Conservation (phyloP, 176 grass and related monocot genomes). For the Cenchrus americanus region DNA sequence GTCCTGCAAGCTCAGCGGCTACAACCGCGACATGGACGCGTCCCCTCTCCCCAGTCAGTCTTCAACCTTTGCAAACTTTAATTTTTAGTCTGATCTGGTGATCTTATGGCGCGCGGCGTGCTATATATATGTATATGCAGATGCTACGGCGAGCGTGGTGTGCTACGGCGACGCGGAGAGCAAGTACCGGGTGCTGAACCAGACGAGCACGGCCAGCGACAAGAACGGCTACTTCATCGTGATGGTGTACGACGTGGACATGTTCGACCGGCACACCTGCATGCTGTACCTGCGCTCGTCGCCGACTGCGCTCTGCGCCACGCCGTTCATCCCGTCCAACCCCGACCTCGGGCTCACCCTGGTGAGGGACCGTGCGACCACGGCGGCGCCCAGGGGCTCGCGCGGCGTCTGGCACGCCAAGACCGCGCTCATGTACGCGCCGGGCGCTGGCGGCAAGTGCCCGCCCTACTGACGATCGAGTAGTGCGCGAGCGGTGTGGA, state of each 20-base stretch:
- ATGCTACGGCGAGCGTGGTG: constrained; percentile 56
- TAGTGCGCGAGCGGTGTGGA: no score
- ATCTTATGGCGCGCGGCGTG: background rate
- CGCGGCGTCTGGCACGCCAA: constrained; percentile 21
- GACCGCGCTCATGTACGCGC: constrained; percentile 46
- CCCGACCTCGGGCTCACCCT: constrained; percentile 33
- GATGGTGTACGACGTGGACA: constrained; percentile 52
- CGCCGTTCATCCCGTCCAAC: constrained; percentile 36
- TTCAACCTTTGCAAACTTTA: background rate
- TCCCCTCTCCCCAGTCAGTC: constrained; percentile 40
- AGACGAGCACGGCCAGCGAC: constrained; percentile 46
- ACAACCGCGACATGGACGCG: constrained; percentile 46
- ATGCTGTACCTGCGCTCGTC: constrained; percentile 46
- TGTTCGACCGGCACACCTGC: constrained; percentile 33
- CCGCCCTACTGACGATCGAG: background rate
- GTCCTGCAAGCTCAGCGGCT: constrained; percentile 50
- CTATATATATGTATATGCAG: background rate
- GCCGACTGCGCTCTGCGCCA: constrained; percentile 33
- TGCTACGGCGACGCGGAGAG: constrained; percentile 39
- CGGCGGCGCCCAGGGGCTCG: constrained; percentile 21
- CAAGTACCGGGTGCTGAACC: constrained; percentile 41
- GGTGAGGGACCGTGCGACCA: background rate
- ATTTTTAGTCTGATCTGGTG: no score
- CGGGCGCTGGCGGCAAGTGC: constrained; percentile 33
- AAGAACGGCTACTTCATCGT: constrained; percentile 43